Evolutionary conservation across 495 filamentous ascomycete genomes (phyloP).

Genomic region (Penicillium antarcticum): DNA sequence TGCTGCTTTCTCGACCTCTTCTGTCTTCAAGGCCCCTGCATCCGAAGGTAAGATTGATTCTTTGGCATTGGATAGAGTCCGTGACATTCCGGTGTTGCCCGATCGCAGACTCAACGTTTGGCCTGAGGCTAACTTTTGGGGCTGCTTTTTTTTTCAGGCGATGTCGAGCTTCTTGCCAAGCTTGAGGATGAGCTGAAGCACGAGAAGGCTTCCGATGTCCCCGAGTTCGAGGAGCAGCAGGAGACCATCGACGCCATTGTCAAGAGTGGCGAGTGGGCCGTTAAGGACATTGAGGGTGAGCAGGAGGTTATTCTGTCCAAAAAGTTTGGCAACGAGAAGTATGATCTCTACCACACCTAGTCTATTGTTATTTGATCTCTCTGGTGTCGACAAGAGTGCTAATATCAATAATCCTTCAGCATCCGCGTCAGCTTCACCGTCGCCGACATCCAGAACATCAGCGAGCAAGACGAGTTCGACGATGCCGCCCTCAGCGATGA

Average conservation of each 20-base stretch:
- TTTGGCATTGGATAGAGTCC: not conserved
- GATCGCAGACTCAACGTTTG: not conserved
- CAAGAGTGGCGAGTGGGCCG: slow-evolving; percentile 66
- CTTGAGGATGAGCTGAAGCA: slow-evolving; percentile 48
- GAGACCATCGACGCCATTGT: slow-evolving; percentile 74
- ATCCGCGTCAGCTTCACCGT: slow-evolving; percentile 93
- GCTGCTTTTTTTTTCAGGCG: slow-evolving; percentile 29
- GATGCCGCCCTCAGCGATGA: slow-evolving; percentile 48
- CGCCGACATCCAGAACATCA: slow-evolving; percentile 76
- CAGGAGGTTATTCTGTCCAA: slow-evolving; percentile 84
- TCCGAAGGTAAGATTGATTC: slow-evolving; percentile 49
- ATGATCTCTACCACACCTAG: slow-evolving; percentile 3
- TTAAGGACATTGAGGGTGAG: slow-evolving; percentile 74
- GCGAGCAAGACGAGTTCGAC: slow-evolving; percentile 55
- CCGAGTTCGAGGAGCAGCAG: slow-evolving; percentile 52
- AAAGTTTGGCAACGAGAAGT: slow-evolving; percentile 86
- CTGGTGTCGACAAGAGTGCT: slow-evolving; percentile 12
- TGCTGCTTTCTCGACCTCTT: slow-evolving; percentile 72
- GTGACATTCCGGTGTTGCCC: not conserved
- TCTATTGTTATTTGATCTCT: not conserved
- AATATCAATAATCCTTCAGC: slow-evolving; percentile 38
- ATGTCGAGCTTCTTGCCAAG: slow-evolving; percentile 46
- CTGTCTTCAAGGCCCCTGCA: slow-evolving; percentile 51
- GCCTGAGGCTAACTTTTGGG: slow-evolving; percentile 7
- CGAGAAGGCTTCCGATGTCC: slow-evolving; percentile 39